Conservation (phyloP, 257 asterid species). For the Solanum paucissectum region DNA sequence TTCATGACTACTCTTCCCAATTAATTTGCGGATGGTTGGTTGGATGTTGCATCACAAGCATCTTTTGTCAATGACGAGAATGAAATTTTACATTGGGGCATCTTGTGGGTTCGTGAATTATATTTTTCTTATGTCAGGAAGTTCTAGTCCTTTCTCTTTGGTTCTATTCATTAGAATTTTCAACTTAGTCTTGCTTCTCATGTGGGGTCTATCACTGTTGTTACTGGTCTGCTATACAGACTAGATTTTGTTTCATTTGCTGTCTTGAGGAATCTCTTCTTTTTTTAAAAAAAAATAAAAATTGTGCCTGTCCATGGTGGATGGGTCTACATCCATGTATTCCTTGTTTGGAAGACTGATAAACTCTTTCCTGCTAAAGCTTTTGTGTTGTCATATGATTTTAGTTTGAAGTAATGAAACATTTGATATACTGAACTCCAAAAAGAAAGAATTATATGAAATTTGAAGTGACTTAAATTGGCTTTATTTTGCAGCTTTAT, state of each 20-base stretch:
- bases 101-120: background rate
- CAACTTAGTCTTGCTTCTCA: background rate
- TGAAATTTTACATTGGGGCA: background rate
- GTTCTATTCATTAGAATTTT: background rate
- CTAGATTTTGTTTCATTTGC: background rate
- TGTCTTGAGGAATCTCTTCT: background rate
- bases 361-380: background rate
- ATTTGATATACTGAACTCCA: background rate
- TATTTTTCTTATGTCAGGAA: background rate
- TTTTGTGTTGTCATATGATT: background rate
- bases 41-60: background rate
- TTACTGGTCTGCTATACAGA: background rate
- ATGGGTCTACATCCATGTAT: background rate
- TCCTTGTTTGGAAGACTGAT: background rate
- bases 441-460: background rate
- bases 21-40: background rate
- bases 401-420: background rate
- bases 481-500: constrained; percentile 49
- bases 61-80: background rate
- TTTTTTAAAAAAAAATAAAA: background rate
- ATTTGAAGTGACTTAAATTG: background rate
- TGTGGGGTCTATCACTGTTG: background rate
- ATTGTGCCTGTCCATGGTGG: background rate
- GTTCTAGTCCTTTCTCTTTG: background rate
- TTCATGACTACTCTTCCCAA: background rate